phyloP scores from a whole-genome alignment of 257 asterid species.

The Gentiana straminea region DNA sequence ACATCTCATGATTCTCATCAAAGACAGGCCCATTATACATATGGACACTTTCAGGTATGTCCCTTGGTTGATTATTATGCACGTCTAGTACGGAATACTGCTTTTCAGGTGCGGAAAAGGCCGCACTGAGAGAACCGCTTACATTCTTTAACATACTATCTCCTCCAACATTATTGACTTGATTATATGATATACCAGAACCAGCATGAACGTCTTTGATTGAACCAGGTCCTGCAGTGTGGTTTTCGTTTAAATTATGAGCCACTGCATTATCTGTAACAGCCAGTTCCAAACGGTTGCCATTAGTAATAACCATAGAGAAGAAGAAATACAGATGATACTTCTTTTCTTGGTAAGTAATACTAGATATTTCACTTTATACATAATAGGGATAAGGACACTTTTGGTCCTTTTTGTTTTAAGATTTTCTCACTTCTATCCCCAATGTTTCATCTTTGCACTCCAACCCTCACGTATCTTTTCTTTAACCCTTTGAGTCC shows the following conservation, averaged over 20 bases:
- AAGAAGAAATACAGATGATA: neutral
- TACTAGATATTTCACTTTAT: too few species aligned
- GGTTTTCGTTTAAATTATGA: constrained; percentile 25
- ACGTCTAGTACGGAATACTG: constrained; percentile 53
- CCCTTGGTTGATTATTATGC: constrained; percentile 21
- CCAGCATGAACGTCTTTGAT: constrained; percentile 18
- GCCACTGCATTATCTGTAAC: constrained; percentile 20
- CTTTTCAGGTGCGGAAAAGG: constrained; percentile 61
- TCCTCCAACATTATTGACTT: constrained; percentile 17
- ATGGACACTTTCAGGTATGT: constrained; percentile 16
- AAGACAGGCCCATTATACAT: constrained; percentile 15
- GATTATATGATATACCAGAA: constrained; percentile 21
- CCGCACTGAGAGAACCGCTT: constrained; percentile 27
- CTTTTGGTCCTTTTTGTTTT: too few species aligned
- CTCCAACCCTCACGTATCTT: too few species aligned
- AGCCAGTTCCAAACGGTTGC: neutral
- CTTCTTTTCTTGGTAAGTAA: too few species aligned
- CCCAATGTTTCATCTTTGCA: too few species aligned
- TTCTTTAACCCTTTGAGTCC: too few species aligned
- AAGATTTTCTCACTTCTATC: too few species aligned
- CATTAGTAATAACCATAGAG: neutral
- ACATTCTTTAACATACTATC: constrained; percentile 19
- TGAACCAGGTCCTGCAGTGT: constrained; percentile 21
- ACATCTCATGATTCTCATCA: constrained; percentile 30
- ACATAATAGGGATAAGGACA: constrained; percentile 1